Conservation (phyloP, 2,329 filamentous ascomycete genomes). For the Claviceps sp. region DNA sequence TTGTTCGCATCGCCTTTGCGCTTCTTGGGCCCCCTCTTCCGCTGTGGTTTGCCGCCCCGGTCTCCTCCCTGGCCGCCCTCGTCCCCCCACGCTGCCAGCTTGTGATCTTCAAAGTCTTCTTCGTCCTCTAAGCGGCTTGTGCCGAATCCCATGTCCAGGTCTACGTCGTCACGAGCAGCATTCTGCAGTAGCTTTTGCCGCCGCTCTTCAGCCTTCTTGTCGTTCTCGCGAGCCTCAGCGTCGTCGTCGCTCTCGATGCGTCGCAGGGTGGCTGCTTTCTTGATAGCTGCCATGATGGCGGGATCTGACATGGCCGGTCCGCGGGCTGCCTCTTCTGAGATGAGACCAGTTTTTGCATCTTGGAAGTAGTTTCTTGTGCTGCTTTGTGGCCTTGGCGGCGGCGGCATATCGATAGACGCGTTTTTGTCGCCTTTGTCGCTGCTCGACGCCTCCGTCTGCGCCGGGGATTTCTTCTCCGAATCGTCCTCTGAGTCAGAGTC, state of each 20-base stretch:
- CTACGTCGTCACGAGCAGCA: constrained; percentile 69
- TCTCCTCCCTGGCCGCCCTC: constrained; percentile 33
- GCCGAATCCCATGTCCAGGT: constrained; percentile 92
- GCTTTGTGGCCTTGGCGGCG: constrained; percentile 29
- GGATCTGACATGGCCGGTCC: constrained; percentile 54
- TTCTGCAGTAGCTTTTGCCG: constrained; percentile 61
- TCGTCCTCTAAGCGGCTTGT: constrained; percentile 78
- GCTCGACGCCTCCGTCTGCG: constrained; percentile 3
- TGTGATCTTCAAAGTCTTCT: constrained; percentile 61
- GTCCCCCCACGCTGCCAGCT: constrained; percentile 52
- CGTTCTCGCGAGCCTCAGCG: constrained; percentile 23
- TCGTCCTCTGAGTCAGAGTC: constrained; percentile 32
- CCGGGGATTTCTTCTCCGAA: constrained; percentile 15
- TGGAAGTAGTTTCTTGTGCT: constrained; percentile 48
- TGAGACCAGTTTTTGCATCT: constrained; percentile 39
- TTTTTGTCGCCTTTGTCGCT: constrained; percentile 4
- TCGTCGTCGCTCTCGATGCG: constrained; percentile 27
- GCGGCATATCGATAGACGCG: constrained; percentile 25
- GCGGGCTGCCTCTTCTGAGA: constrained; percentile 36
- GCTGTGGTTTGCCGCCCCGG: constrained; percentile 33
- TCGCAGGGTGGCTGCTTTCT: constrained; percentile 62
- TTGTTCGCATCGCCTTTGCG: constrained; percentile 68
- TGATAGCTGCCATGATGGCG: constrained; percentile 68
- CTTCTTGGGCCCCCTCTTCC: constrained; percentile 62
- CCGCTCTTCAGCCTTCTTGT: constrained; percentile 49